A percentile compares a stretch with the other conserved stretches of the same genome.
These are phyloP conservation scores for Apophysomyces elegans DNA, from an alignment of 371 early-diverging fungal genomes.

Conservation along the genomic window DNA sequence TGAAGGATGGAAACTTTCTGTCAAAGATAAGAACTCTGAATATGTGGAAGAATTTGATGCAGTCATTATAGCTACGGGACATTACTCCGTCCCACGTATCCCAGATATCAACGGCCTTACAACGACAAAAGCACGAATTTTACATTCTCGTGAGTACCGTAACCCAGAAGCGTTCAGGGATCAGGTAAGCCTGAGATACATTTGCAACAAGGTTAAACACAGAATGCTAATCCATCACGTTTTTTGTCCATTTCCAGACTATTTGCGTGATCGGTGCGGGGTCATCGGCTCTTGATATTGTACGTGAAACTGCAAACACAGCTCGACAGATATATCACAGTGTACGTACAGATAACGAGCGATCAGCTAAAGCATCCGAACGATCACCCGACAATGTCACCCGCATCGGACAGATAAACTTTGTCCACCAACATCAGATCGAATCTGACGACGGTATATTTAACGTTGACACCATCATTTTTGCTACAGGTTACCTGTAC, in stretches of 20 bases:
- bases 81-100: conserved; percentile 58
- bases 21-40: conserved; percentile 7
- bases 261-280: conserved; percentile 56
- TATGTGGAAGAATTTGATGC: conserved; percentile 53
- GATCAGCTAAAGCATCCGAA: not conserved
- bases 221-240: not conserved
- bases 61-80: conserved; percentile 63
- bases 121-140: conserved; percentile 20
- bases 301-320: conserved; percentile 45
- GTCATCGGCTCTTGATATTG: conserved; percentile 52
- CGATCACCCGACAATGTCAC: conserved; percentile 17
- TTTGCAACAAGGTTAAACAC: not conserved
- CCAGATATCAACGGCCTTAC: conserved; percentile 56
- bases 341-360: conserved; percentile 22
- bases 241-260: conserved; percentile 16
- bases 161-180: conserved; percentile 38
- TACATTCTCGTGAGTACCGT: conserved; percentile 66
- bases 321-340: conserved; percentile 50
- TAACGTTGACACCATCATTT: conserved; percentile 50
- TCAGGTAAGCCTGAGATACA: conserved; percentile 32
- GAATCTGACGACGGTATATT: conserved; percentile 42
- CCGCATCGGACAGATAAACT: conserved; percentile 22
- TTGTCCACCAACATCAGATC: conserved; percentile 14
- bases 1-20: conserved; percentile 27
- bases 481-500: conserved; percentile 67